These are phyloP conservation scores for Malus domestica DNA, from an alignment of 306 rosid species.

Conservation along the genomic window ASM211411v1 NC_041804.1:2465001-2465500, in stretches of 20 bases:
- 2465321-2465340: too few species aligned
- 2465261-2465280: not conserved
- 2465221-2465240: not conserved
- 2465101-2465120: slow-evolving; percentile 1
- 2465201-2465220: too few species aligned
- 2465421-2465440: too few species aligned
- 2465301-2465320: fast-evolving
- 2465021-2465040: not conserved
- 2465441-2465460: too few species aligned
- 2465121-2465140: slow-evolving; percentile 45
- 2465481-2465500: too few species aligned
- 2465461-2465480: not conserved
- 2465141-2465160: slow-evolving; percentile 57
- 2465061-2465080: not conserved
- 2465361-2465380: too few species aligned
- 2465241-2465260: too few species aligned
- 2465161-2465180: slow-evolving; percentile 29
- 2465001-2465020: not conserved
- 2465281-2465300: too few species aligned
- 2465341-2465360: too few species aligned
- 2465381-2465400: too few species aligned
- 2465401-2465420: too few species aligned
- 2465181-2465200: slow-evolving; percentile 17
- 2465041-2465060: not conserved
- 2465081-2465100: not conserved